A percentile compares a stretch with the other conserved stretches of the same genome.
These are phyloP conservation scores for Auriscalpium microsporum DNA, from an alignment of 768 basidiomycete species.

Conservation along the genomic window DNA sequence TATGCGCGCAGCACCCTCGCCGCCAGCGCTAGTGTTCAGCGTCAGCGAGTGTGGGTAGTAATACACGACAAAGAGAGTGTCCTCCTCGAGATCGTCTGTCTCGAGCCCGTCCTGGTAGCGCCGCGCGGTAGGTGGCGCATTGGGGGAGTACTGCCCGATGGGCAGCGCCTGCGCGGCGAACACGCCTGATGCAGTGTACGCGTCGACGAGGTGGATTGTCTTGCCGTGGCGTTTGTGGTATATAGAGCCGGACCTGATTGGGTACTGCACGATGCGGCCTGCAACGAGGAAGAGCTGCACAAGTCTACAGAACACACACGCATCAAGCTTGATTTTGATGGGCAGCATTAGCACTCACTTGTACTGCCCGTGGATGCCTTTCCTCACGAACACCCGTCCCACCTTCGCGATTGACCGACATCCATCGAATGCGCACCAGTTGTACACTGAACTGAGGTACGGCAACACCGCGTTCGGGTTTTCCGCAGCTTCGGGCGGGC, in stretches of 20 bases:
- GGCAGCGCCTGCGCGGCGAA: conserved; percentile 63
- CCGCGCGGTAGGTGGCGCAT: conserved; percentile 45
- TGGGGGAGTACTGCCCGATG: conserved; percentile 52
- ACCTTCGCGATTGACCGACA: conserved; percentile 70
- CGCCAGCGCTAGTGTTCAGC: conserved; percentile 3
- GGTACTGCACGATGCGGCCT: conserved; percentile 68
- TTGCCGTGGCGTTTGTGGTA: conserved; percentile 49
- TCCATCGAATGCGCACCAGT: conserved; percentile 79
- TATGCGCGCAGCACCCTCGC: conserved; percentile 22
- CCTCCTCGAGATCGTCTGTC: conserved; percentile 79
- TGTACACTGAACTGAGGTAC: conserved; percentile 60
- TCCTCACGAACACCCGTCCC: conserved; percentile 66
- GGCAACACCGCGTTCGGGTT: conserved; percentile 47
- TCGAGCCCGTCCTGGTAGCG: conserved; percentile 89
- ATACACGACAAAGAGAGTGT: conserved; percentile 79
- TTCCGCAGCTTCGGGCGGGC: conserved; percentile 40
- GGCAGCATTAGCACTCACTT: conserved; percentile 40
- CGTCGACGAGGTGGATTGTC: conserved; percentile 57
- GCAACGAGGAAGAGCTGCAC: conserved; percentile 67
- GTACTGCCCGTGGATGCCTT: conserved; percentile 68
- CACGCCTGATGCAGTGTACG: conserved; percentile 83
- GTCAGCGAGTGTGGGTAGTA: conserved; percentile 35
- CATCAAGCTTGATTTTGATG: background rate
- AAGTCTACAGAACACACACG: conserved; percentile 32
- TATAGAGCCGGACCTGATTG: conserved; percentile 47